Base-by-base conservation (phyloP, 2,329 filamentous ascomycete genomes). In the Camillea tinctor region DNA sequence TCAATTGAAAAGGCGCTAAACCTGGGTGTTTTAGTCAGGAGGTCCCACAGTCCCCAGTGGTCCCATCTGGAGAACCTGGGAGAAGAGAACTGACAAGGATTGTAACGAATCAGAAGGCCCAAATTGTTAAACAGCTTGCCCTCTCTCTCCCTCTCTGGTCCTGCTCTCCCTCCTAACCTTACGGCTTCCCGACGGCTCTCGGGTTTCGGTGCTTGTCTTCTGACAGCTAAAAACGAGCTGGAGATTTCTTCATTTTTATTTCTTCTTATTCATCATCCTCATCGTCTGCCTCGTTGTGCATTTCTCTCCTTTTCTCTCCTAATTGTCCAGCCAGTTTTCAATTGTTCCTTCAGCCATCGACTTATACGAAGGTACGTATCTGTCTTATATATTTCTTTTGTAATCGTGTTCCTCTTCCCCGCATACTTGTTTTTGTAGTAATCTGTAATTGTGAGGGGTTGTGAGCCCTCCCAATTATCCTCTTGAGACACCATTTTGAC, bases 171-270 rank as follows among this genome's bases (percentile, higher is more conserved):
- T 22, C 24, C 7, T 30, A 30, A 30, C 44, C 56, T 17, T 17
- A 44, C 17, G 36, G 36, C 11, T 44, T 44, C 36, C 36, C 36
- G 13, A n/a, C 36, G 15, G 36, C 36, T n/a, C 55, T 40, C 58
- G 54, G 54, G 54, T 54, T 56, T 30, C 26, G 8, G 8, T 30
- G 26, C 11, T 44, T 44, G 13, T 44, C 13, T 15, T 44, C 36
- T 17, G 6, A 44, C 36, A 44, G 36, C 13, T 30, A 30, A 30
- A 30, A 30, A 30, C 8, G 8, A 30, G 7, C 26, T 30, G 26
- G 26, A 30, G 26, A 44, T 62, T 52, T 15, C 30, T 23, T 54
- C 54, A 57, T 52, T 55, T 30, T 60, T 44, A 30, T 30, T 50
- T 30, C 24, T 19, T 57, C 20, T 48, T 53, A 22, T 23, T 26